Percentiles rank a stretch among this genome's conserved stretches.
Conservation (phyloP, 805 yeast genomes). For the Spathaspora boniae region DNA sequence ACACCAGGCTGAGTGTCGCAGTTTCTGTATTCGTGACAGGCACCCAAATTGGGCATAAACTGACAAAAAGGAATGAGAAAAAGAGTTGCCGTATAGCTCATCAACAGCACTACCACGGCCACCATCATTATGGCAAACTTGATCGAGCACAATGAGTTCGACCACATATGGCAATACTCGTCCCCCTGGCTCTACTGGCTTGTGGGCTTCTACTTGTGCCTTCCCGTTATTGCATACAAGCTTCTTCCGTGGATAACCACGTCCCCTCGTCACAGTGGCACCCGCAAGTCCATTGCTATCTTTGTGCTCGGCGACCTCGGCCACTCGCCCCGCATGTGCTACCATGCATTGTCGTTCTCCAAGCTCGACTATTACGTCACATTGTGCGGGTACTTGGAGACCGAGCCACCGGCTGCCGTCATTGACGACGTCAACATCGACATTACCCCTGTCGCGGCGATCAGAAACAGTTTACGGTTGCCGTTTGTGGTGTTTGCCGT, state of each 20-base stretch:
- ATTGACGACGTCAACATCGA: conserved; percentile 49
- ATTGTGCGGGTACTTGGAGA: conserved; percentile 77
- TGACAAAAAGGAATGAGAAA: too few relatives aligned
- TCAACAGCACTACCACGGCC: too few relatives aligned
- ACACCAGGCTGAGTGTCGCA: too few relatives aligned
- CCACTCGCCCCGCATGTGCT: conserved; percentile 91
- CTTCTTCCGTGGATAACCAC: conserved; percentile 32
- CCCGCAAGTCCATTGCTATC: conserved; percentile 57
- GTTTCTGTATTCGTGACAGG: too few relatives aligned
- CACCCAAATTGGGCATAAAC: too few relatives aligned
- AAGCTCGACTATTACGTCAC: conserved; percentile 69
- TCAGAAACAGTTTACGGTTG: conserved; percentile 34
- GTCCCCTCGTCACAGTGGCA: conserved; percentile 19
- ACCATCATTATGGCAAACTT: too few relatives aligned
- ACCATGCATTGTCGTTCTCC: conserved; percentile 82
- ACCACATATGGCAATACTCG: conserved; percentile 17
- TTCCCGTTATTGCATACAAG: conserved; percentile 43
- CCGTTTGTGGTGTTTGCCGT: conserved; percentile 59
- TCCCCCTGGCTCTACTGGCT: conserved; percentile 45
- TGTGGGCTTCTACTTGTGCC: conserved; percentile 40
- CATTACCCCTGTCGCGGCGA: conserved; percentile 43
- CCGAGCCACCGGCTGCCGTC: conserved; percentile 48
- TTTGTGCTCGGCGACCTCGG: conserved; percentile 92
- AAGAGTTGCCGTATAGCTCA: too few relatives aligned
- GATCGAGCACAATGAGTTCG: conserved; percentile 12